Percentiles rank a stretch among this genome's conserved stretches.
Evolutionary conservation across 2,329 filamentous ascomycete genomes (phyloP).

Genomic region (Neocatenulostroma microsporum): DNA sequence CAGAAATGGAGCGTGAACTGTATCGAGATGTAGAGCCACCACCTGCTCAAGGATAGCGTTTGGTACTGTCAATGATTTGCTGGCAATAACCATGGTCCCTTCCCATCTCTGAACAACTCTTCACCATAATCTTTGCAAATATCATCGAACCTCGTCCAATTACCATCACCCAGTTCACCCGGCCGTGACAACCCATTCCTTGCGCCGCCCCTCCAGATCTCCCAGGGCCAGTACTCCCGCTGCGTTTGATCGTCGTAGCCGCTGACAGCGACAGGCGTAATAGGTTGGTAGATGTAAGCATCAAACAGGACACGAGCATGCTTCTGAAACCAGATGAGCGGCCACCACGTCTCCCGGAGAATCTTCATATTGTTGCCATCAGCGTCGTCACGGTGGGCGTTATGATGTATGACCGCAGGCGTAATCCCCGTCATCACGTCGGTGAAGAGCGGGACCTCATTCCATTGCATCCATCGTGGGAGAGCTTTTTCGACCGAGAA

Average conservation of each 20-base stretch:
- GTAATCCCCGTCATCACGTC: slow-evolving; percentile 19
- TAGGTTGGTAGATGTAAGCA: slow-evolving; percentile 11
- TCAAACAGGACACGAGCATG: slow-evolving; percentile 15
- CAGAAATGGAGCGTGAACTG: no score
- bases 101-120: slow-evolving; percentile 40
- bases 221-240: slow-evolving; percentile 36
- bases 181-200: slow-evolving; percentile 42
- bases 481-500: slow-evolving; percentile 18
- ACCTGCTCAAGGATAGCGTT: no score
- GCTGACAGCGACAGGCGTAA: slow-evolving; percentile 26
- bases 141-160: slow-evolving; percentile 39
- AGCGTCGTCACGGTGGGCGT: slow-evolving; percentile 17
- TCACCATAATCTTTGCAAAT: slow-evolving; percentile 38
- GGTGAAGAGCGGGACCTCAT: slow-evolving; percentile 18
- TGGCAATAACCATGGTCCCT: slow-evolving; percentile 29
- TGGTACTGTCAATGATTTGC: slow-evolving; percentile 16
- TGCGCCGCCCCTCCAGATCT: slow-evolving; percentile 40
- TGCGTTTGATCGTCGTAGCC: slow-evolving; percentile 30
- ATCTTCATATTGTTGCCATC: slow-evolving; percentile 14
- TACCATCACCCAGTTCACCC: slow-evolving; percentile 35
- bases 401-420: slow-evolving; percentile 22
- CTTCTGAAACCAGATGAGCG: slow-evolving; percentile 17
- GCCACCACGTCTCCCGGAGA: slow-evolving; percentile 19
- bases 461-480: slow-evolving; percentile 14
- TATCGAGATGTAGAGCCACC: no score